These are phyloP conservation scores for Kwoniella shandongensis DNA, from an alignment of 768 basidiomycete genomes.

Conservation along the genomic window DNA sequence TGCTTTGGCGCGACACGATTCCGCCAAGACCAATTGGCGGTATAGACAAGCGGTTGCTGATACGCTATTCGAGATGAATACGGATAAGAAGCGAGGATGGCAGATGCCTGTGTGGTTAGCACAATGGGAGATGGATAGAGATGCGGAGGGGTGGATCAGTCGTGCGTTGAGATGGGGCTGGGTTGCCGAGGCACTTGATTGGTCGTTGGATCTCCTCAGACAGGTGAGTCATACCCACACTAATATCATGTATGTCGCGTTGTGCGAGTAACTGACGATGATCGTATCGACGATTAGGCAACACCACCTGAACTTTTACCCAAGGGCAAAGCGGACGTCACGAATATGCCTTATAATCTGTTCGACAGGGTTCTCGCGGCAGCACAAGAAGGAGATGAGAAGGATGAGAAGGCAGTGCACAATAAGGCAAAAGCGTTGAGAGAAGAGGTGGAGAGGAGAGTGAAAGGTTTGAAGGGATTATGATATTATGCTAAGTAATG, in stretches of 20 bases:
- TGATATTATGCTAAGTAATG: not conserved
- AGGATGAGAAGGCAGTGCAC: constrained; percentile 32
- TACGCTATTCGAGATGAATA: constrained; percentile 69
- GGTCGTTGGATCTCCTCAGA: constrained; percentile 68
- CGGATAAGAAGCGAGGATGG: constrained; percentile 34
- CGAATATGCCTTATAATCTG: constrained; percentile 38
- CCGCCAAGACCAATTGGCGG: constrained; percentile 65
- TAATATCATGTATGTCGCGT: not conserved
- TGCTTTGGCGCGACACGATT: constrained; percentile 75
- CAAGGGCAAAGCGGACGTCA: constrained; percentile 9
- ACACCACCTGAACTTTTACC: constrained; percentile 43
- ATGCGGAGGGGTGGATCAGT: constrained; percentile 74
- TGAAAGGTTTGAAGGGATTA: constrained; percentile 14
- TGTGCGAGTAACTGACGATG: not conserved
- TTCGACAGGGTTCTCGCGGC: constrained; percentile 42
- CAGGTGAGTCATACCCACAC: constrained; percentile 59
- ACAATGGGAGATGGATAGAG: constrained; percentile 59
- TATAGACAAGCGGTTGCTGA: constrained; percentile 78
- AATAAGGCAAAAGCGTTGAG: constrained; percentile 26
- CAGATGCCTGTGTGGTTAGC: constrained; percentile 80
- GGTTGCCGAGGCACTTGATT: constrained; percentile 71
- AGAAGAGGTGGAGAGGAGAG: constrained; percentile 22
- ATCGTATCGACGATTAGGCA: constrained; percentile 15
- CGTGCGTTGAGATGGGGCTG: constrained; percentile 75
- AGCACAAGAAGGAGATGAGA: constrained; percentile 35